Conservation (phyloP, 768 basidiomycete genomes). For the Myochromella boudieri region DNA sequence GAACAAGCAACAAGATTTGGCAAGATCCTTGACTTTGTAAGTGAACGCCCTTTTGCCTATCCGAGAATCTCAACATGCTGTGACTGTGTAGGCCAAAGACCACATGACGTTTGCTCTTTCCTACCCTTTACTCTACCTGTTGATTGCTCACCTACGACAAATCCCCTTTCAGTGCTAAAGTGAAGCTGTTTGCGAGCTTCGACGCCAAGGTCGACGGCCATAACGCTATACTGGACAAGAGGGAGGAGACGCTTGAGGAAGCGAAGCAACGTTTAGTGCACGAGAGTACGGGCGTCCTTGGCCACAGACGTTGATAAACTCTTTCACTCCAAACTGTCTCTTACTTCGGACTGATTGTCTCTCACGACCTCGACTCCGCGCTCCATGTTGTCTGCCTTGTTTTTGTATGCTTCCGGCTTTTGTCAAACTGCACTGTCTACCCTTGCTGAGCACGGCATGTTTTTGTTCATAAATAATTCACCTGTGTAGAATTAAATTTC, state of each 20-base stretch:
- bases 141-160: too few species aligned
- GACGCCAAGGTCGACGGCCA: constrained; percentile 43
- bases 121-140: too few species aligned
- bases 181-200: constrained; percentile 45
- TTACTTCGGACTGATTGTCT: too few species aligned
- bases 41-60: constrained; percentile 19
- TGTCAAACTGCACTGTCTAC: too few species aligned
- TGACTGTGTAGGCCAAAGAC: constrained; percentile 37
- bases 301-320: not conserved
- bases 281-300: constrained; percentile 38
- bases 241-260: constrained; percentile 37
- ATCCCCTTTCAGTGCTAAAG: constrained; percentile 41
- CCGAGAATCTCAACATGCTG: not conserved
- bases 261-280: constrained; percentile 38
- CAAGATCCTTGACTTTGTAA: constrained; percentile 50
- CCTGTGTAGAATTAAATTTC: too few species aligned
- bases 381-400: too few species aligned
- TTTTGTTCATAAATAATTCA: too few species aligned
- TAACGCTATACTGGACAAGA: constrained; percentile 34
- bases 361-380: too few species aligned
- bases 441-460: too few species aligned
- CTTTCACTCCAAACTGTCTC: too few species aligned
- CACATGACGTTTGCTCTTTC: constrained; percentile 43
- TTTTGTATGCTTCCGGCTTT: not conserved
- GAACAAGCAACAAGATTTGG: constrained; percentile 42